Evolutionary conservation across 106 monocot genomes (phyloP).

Genomic region (Allium fistulosum): DNA sequence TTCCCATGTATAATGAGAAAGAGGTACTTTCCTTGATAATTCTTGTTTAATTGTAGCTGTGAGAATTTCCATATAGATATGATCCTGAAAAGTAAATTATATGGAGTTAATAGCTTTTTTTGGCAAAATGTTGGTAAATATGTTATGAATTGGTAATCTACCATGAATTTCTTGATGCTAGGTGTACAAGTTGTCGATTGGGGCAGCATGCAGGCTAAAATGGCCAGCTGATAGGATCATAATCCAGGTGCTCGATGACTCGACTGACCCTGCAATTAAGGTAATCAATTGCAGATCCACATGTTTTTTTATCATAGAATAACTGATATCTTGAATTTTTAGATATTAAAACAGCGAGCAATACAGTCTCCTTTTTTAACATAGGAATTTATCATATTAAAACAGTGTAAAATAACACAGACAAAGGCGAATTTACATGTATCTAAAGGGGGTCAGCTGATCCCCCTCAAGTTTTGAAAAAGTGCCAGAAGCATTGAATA

Average conservation of each 20-base stretch:
- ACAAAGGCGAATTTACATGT: no score
- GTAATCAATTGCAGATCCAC: slow-evolving; percentile 11
- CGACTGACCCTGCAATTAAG: slow-evolving; percentile 41
- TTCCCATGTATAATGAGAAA: slow-evolving; percentile 65
- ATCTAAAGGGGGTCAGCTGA: no score
- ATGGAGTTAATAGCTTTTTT: background rate
- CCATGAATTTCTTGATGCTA: background rate
- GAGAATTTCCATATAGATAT: background rate
- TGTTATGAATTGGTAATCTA: background rate
- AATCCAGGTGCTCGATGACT: slow-evolving; percentile 72
- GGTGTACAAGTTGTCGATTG: slow-evolving; percentile 61
- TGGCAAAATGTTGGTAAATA: background rate
- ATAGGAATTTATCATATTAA: no score
- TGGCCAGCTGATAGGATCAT: slow-evolving; percentile 41
- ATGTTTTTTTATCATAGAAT: background rate
- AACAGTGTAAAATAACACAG: no score
- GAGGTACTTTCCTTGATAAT: slow-evolving; percentile 24
- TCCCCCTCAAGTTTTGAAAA: no score
- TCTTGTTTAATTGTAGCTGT: background rate
- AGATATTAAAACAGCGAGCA: no score
- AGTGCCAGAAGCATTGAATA: no score
- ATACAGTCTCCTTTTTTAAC: no score
- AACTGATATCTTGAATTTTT: background rate
- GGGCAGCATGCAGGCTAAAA: slow-evolving; percentile 36
- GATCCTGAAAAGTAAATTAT: background rate